Percentiles rank a stretch among this genome's conserved stretches.
Evolutionary conservation across 495 filamentous ascomycete species (phyloP).

Genomic region (Ramalina intermedia): DNA sequence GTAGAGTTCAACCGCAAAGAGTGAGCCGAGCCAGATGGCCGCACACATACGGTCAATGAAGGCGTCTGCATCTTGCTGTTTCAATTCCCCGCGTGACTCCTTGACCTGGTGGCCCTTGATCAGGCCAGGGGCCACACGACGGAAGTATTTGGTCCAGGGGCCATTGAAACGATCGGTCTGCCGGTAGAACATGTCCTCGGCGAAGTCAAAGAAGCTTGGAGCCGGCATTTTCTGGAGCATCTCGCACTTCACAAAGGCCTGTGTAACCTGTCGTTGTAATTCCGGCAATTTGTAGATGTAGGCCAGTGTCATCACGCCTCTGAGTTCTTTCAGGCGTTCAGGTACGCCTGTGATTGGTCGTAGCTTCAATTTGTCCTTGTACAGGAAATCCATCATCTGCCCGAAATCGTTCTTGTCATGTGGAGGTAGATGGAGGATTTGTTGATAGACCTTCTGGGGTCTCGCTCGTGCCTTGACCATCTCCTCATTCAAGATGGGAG

Average conservation of each 20-base stretch:
- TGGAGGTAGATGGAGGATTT: not conserved
- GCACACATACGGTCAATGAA: no score
- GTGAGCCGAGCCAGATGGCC: no score
- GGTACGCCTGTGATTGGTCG: not conserved
- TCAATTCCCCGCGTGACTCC: no score
- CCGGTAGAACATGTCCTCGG: constrained; percentile 9
- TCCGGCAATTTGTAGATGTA: constrained; percentile 3
- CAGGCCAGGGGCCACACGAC: constrained; percentile 1
- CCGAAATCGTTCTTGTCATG: constrained; percentile 6
- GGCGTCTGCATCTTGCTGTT: no score
- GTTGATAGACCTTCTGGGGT: not conserved
- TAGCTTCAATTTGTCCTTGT: constrained; percentile 5
- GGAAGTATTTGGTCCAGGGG: constrained; percentile 6
- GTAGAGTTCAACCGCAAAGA: no score
- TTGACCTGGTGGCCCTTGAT: not conserved
- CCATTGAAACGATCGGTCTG: constrained; percentile 4
- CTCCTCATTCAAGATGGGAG: not conserved
- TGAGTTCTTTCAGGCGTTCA: not conserved
- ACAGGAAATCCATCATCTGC: constrained; percentile 8
- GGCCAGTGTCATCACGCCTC: constrained; percentile 3
- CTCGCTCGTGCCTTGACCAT: constrained; percentile 3
- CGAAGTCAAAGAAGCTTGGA: constrained; percentile 7
- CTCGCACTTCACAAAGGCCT: not conserved
- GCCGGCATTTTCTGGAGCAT: not conserved
- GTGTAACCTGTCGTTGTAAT: constrained; percentile 5